These are phyloP conservation scores for Termitomyces sp. DNA, from an alignment of 768 basidiomycete species.

Conservation along the genomic window DNA sequence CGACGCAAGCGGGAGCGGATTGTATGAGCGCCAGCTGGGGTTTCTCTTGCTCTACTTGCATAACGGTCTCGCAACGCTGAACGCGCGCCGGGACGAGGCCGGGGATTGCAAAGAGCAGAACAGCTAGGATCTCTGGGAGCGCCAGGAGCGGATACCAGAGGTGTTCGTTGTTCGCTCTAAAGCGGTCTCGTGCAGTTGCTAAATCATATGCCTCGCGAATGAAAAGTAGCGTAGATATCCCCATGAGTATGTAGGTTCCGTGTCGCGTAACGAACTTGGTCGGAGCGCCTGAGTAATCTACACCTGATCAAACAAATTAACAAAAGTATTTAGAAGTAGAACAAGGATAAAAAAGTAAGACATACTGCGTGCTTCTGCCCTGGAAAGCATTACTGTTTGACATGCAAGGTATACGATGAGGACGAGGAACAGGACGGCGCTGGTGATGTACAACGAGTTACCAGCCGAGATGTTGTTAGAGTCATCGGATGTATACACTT, in stretches of 20 bases:
- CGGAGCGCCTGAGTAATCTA: not conserved
- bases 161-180: slow-evolving; percentile 7
- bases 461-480: not conserved
- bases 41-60: not conserved
- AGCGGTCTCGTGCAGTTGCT: slow-evolving; percentile 3
- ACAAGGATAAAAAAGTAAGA: not conserved
- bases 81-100: not conserved
- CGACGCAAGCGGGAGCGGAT: not conserved
- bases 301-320: not conserved
- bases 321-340: not conserved
- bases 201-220: not conserved
- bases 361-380: not conserved
- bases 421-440: slow-evolving; percentile 4
- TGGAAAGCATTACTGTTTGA: not conserved
- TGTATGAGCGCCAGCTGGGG: not conserved
- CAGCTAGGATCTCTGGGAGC: slow-evolving; percentile 5
- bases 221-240: slow-evolving; percentile 3
- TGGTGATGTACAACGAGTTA: slow-evolving; percentile 3
- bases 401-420: slow-evolving; percentile 1
- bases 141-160: slow-evolving; percentile 8
- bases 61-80: not conserved
- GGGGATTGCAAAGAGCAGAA: slow-evolving; percentile 5
- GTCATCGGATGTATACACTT: slow-evolving; percentile 5
- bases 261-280: not conserved
- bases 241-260: not conserved